These are phyloP conservation scores for Candida sanyaensis DNA, from an alignment of 1,139 yeast genomes.

Conservation along the genomic window DNA sequence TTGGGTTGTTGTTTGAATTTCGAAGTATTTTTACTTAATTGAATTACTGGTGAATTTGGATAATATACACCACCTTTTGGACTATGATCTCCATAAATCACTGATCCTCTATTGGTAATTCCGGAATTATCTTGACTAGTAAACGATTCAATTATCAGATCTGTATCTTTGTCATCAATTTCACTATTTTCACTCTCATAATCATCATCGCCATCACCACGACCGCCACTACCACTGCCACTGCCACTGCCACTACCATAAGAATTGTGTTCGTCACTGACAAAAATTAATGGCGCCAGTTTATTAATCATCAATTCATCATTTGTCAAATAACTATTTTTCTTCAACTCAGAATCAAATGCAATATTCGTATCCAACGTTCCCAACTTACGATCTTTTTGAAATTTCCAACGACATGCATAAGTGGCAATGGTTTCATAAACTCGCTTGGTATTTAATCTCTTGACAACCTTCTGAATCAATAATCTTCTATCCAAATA, in stretches of 20 bases:
- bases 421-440: conserved; percentile 60
- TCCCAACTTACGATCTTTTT: conserved; percentile 29
- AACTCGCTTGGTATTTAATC: conserved; percentile 50
- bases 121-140: neutral
- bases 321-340: conserved; percentile 32
- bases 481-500: conserved; percentile 68
- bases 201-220: conserved; percentile 4
- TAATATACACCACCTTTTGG: conserved; percentile 12
- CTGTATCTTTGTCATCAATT: neutral
- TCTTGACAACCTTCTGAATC: conserved; percentile 59
- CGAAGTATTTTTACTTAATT: neutral
- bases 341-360: conserved; percentile 26
- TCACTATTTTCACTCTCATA: conserved; percentile 2
- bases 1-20: conserved; percentile 3
- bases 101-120: conserved; percentile 4
- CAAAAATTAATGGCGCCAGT: conserved; percentile 7
- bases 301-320: conserved; percentile 18
- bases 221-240: neutral
- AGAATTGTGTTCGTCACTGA: conserved; percentile 12
- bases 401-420: conserved; percentile 59
- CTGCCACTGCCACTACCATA: conserved; percentile 10
- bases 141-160: neutral
- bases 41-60: conserved; percentile 13
- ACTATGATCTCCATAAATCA: conserved; percentile 8
- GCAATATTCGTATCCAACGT: conserved; percentile 28